Evolutionary conservation across 2,329 filamentous ascomycete genomes (phyloP).

Genomic region (Trichocomaceae sp.): DNA sequence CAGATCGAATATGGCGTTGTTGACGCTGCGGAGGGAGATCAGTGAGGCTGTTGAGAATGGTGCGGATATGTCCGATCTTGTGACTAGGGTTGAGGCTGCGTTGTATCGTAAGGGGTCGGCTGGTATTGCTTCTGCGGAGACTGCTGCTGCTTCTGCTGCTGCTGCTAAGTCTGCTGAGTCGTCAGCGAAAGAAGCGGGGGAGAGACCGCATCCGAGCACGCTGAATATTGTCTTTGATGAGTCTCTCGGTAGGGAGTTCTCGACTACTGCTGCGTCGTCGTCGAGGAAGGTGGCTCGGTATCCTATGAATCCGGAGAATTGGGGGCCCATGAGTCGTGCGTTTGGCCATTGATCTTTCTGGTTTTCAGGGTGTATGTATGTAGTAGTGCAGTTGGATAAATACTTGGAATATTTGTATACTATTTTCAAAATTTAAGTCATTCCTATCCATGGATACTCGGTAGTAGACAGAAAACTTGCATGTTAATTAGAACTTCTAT

Average conservation of each 20-base stretch:
- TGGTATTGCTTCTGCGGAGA: neutral
- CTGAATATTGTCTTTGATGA: slow-evolving; percentile 73
- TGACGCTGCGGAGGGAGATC: slow-evolving; percentile 31
- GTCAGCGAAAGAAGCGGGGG: slow-evolving; percentile 12
- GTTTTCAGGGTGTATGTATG: neutral
- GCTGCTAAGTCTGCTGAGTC: slow-evolving; percentile 21
- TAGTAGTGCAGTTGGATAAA: neutral
- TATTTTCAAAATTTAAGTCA: neutral
- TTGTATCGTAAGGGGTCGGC: slow-evolving; percentile 32
- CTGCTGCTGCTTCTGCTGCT: neutral
- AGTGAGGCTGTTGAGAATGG: slow-evolving; percentile 28
- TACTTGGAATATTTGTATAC: neutral
- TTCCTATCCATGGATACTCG: neutral
- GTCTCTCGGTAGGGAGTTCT: slow-evolving; percentile 60
- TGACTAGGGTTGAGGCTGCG: slow-evolving; percentile 39
- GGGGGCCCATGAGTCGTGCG: slow-evolving; percentile 69
- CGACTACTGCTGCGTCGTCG: slow-evolving; percentile 15
- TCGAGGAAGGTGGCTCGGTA: slow-evolving; percentile 69
- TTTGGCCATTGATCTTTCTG: slow-evolving; percentile 8
- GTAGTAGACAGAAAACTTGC: neutral
- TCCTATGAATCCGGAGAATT: slow-evolving; percentile 84
- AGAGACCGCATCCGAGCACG: slow-evolving; percentile 29
- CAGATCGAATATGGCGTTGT: slow-evolving; percentile 21
- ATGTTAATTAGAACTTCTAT: neutral
- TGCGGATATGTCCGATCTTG: slow-evolving; percentile 32